Evolutionary conservation across 306 rosid genomes (phyloP), one percentile per base, ranked within the genome.

Genomic region (Abrus pulchellus): DNA sequence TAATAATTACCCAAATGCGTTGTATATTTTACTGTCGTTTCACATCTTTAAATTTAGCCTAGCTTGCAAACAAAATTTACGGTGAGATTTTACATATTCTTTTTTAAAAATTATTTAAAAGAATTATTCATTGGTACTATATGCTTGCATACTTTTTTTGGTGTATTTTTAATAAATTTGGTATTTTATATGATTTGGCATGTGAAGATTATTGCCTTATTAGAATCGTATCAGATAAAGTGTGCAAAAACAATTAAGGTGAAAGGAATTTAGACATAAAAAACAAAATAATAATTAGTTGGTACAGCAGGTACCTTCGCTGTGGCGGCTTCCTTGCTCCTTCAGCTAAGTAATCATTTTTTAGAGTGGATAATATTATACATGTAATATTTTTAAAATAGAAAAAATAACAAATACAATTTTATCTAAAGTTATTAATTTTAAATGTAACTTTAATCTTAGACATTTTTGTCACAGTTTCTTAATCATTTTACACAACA

Each of bases 281-380:
- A 83, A 33, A 20, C 68, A 53, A 83, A 52, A 53, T 76, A 38
- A 83, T 71, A 63, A 77, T 71, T 63, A 62, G 83, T 77, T 83
- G 83, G 79, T 77, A 83, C 79, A 83, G 75, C 70, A n/a, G 41
- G 63, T 73, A 44, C 54, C 47, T 43, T 52, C 28, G 77, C 56
- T 28, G 43, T 70, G 52, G 5, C 9, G 9, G 30, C 28, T 48
- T 34, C 57, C 43, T n/a, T 30, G 68, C 12, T 3, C 6, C 40
- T 30, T 28, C 57, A 41, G 44, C 38, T 13, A 56, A 74, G 56
- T 27, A 1, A 29, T 32, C 12, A 3, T 43, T 13, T 75, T n/a
- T 60, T 34, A 47, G 12, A 28, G 32, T 7, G 30, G 56, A 57
- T 29, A 55, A 34, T 62, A 12, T 33, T 33, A 2, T 20, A 62